Evolutionary conservation across 2,329 filamentous ascomycete species (phyloP).

Genomic region (Paecilomyces sp.): DNA sequence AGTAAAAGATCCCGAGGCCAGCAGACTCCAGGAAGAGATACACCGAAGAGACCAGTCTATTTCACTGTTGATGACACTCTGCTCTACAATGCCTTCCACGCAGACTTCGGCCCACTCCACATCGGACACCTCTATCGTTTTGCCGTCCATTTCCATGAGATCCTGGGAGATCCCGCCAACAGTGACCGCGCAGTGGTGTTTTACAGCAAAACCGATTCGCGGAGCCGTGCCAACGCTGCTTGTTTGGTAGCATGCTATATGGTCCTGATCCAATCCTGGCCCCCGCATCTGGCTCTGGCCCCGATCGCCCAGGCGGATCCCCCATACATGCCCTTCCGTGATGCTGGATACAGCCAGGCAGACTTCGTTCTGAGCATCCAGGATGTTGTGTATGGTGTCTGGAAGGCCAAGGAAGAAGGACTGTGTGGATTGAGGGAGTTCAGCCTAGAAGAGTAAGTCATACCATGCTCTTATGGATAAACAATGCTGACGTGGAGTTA

Average conservation of each 20-base stretch:
- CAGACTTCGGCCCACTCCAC: constrained; percentile 95
- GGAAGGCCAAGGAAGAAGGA: constrained; percentile 95
- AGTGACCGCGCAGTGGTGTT: constrained; percentile 88
- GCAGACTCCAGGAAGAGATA: constrained; percentile 49
- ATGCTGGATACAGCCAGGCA: constrained; percentile 96
- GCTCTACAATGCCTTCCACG: constrained; percentile 96
- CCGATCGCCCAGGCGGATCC: constrained; percentile 96
- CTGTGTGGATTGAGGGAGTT: constrained; percentile 90
- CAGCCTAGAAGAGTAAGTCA: constrained; percentile 72
- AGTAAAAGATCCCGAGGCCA: constrained; percentile 65
- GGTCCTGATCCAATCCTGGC: constrained; percentile 97
- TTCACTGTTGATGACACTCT: constrained; percentile 91
- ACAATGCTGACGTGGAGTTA: constrained; percentile 21
- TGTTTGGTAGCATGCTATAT: constrained; percentile 97
- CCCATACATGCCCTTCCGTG: constrained; percentile 96
- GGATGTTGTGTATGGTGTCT: constrained; percentile 96
- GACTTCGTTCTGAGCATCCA: constrained; percentile 95
- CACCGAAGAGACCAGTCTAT: constrained; percentile 67
- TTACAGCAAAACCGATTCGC: constrained; percentile 86
- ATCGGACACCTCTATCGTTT: constrained; percentile 97
- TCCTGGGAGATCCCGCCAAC: constrained; percentile 84
- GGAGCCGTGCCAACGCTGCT: constrained; percentile 83
- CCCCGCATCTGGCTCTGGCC: constrained; percentile 87
- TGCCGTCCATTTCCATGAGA: constrained; percentile 90
- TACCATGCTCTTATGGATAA: neutral